phyloP scores from a whole-genome alignment of 257 asterid species.

The Solanum pimpinellifolium region DNA sequence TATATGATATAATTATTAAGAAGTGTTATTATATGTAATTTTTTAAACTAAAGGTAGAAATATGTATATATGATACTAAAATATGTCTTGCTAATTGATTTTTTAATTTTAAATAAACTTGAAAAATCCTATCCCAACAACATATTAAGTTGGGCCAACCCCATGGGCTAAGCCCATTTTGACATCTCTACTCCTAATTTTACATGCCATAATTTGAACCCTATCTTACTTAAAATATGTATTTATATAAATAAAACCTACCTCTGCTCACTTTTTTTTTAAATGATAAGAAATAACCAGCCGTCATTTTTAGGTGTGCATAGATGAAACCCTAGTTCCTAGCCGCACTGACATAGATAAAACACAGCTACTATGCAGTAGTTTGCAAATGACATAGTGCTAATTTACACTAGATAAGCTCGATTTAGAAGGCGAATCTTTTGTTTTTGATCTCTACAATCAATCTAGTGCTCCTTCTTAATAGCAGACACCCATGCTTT shows the following conservation, averaged over 20 bases:
- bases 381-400: not conserved
- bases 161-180: not conserved
- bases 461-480: too few species aligned
- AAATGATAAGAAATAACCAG: not conserved
- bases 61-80: too few species aligned
- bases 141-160: not conserved
- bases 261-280: not conserved
- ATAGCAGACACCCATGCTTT: too few species aligned
- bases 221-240: not conserved
- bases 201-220: not conserved
- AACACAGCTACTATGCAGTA: not conserved
- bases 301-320: not conserved
- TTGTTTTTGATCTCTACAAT: not conserved
- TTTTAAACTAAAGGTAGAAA: too few species aligned
- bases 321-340: too few species aligned
- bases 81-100: too few species aligned
- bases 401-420: not conserved
- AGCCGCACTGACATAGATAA: too few species aligned
- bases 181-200: not conserved
- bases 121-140: too few species aligned
- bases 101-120: too few species aligned
- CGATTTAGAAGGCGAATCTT: not conserved
- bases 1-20: too few species aligned
- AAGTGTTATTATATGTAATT: too few species aligned
- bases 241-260: not conserved